Percentiles rank a stretch among this genome's conserved stretches.
phyloP scores from a whole-genome alignment of 2,329 filamentous ascomycete species.

The Curvularia sp. region DNA sequence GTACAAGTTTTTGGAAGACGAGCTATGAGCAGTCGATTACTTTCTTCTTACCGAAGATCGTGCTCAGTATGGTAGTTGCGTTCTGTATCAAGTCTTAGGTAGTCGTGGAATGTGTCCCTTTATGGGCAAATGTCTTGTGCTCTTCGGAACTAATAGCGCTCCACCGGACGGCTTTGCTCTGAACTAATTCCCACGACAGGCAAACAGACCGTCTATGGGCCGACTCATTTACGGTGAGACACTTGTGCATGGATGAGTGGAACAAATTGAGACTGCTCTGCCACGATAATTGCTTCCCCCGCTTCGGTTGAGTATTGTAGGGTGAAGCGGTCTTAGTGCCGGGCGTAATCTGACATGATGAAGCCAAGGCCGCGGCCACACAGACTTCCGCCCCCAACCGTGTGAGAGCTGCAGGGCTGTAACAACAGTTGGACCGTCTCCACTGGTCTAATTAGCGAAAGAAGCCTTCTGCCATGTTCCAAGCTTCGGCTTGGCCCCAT shows the following conservation, averaged over 20 bases:
- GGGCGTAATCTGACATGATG: conserved; percentile 40
- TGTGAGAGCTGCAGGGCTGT: conserved; percentile 19
- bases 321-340: conserved; percentile 21
- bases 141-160: conserved; percentile 20
- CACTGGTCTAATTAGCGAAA: conserved; percentile 25
- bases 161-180: conserved; percentile 11
- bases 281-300: conserved; percentile 12
- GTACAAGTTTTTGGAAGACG: conserved; percentile 97
- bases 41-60: conserved; percentile 8
- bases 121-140: conserved; percentile 32
- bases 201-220: conserved; percentile 10
- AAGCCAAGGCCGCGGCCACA: conserved; percentile 18
- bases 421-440: conserved; percentile 11
- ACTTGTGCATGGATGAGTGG: conserved; percentile 17
- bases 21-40: conserved; percentile 62
- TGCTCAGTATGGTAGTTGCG: conserved; percentile 23
- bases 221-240: conserved; percentile 27
- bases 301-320: conserved; percentile 10
- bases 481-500: conserved; percentile 28
- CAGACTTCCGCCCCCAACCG: conserved; percentile 22
- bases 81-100: conserved; percentile 48
- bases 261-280: conserved; percentile 25
- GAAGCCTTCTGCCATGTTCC: conserved; percentile 28
- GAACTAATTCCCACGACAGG: conserved; percentile 4
- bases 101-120: conserved; percentile 39